Percentiles rank a stretch among this genome's conserved stretches.
These are phyloP conservation scores for Plasmodium malariae DNA, from an alignment of 169 alveolate genomes.

Conservation along the genomic window DNA sequence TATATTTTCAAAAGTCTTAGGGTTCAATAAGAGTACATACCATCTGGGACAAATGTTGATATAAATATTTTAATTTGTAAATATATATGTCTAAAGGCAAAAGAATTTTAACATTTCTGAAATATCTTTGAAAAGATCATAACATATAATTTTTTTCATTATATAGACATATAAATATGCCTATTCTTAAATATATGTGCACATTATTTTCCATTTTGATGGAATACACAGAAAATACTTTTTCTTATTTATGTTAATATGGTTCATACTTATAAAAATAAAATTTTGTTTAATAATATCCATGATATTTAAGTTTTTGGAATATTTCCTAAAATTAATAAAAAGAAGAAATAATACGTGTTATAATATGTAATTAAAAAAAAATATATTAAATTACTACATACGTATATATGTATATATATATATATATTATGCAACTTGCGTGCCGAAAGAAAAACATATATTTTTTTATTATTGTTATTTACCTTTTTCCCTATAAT, in stretches of 20 bases:
- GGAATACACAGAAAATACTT: no score
- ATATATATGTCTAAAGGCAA: neutral
- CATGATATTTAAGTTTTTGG: slow-evolving; percentile 48
- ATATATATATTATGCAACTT: slow-evolving; percentile 1
- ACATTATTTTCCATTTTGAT: neutral
- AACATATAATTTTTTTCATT: neutral
- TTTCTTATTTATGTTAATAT: neutral
- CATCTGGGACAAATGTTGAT: neutral
- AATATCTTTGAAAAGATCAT: neutral
- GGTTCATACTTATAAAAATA: neutral
- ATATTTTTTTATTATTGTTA: no score
- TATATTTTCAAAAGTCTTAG: neutral
- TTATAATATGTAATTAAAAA: no score
- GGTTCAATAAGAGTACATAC: neutral
- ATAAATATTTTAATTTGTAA: no score
- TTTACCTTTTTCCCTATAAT: slow-evolving; percentile 43
- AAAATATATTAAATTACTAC: no score
- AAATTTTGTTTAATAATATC: slow-evolving; percentile 21
- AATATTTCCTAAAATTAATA: slow-evolving; percentile 27
- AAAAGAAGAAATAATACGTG: neutral
- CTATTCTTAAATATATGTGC: neutral
- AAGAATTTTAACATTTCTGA: neutral
- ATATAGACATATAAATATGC: neutral
- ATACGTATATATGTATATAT: neutral
- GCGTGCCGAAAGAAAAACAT: no score